phyloP scores from a whole-genome alignment of 129 eudicot genomes.

The Solidago caesia region DNA sequence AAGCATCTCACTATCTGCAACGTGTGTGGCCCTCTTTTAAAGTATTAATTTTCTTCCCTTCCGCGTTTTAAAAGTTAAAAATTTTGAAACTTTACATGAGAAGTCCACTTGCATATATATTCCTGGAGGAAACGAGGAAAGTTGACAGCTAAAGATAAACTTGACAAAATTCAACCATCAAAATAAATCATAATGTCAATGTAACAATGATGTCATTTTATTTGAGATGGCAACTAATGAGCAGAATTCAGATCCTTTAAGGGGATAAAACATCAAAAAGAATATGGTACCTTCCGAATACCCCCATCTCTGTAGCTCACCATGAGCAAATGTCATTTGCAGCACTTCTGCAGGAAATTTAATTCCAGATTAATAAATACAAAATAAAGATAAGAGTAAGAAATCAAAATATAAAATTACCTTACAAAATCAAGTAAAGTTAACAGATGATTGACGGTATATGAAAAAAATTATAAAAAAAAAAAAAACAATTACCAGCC shows the following conservation, averaged over 20 bases:
- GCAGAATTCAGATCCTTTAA: neutral
- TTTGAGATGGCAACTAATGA: neutral
- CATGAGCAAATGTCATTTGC: conserved; percentile 50
- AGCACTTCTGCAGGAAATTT: conserved; percentile 59
- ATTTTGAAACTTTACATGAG: conserved; percentile 15
- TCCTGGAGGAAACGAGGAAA: neutral
- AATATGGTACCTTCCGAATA: conserved; percentile 55
- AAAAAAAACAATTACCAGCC: conserved; percentile 49
- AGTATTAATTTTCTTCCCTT: neutral
- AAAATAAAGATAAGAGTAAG: conserved; percentile 1
- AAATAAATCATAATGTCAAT: neutral
- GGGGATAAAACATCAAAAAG: neutral
- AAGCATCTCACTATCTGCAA: conserved; percentile 9
- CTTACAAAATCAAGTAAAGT: neutral
- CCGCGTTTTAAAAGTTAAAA: conserved; percentile 17
- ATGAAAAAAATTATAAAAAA: neutral
- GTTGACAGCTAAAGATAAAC: neutral
- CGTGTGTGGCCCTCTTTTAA: neutral
- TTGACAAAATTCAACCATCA: conserved; percentile 12
- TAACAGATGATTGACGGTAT: too few species aligned
- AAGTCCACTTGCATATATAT: neutral
- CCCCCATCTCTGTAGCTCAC: conserved; percentile 63
- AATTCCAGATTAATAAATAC: conserved; percentile 5
- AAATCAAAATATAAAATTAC: neutral
- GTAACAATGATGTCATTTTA: conserved; percentile 11